A percentile compares a stretch with the other conserved stretches of the same genome.
These are phyloP conservation scores for Xylariaceae sp. DNA, from an alignment of 2,329 filamentous ascomycete species.

Conservation along the genomic window DNA sequence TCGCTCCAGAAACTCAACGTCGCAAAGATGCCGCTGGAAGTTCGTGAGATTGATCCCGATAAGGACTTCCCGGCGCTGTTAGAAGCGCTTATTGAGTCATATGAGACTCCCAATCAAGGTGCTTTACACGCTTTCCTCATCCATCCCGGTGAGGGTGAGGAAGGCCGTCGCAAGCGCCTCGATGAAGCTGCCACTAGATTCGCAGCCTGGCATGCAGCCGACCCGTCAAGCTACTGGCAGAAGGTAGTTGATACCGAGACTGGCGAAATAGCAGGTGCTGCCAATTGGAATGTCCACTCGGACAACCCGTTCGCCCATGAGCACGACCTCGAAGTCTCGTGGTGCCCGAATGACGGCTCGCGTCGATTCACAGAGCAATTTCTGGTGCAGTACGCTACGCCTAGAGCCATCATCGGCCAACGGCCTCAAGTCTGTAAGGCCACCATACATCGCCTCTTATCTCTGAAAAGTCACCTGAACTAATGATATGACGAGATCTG, in stretches of 20 bases:
- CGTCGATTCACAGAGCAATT: conserved; percentile 20
- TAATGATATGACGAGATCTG: too few species aligned
- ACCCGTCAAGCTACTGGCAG: conserved; percentile 7
- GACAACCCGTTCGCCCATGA: conserved; percentile 26
- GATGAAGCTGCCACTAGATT: conserved; percentile 13
- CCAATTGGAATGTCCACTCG: conserved; percentile 19
- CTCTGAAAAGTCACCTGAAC: too few species aligned
- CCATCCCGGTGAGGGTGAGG: conserved; percentile 15
- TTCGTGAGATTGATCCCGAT: conserved; percentile 1
- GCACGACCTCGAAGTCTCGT: conserved; percentile 21
- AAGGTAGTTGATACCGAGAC: conserved; percentile 10
- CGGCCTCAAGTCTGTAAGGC: conserved; percentile 23
- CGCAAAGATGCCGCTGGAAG: background rate
- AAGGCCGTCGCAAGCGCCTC: conserved; percentile 21
- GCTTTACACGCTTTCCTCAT: conserved; percentile 26
- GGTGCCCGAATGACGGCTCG: conserved; percentile 30
- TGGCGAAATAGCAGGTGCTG: conserved; percentile 4
- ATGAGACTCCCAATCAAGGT: conserved; percentile 23
- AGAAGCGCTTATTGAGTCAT: conserved; percentile 22
- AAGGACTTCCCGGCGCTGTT: conserved; percentile 26
- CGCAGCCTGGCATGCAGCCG: background rate
- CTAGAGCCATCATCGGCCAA: conserved; percentile 14
- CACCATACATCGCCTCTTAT: background rate
- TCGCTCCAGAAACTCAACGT: too few species aligned
- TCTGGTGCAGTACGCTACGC: conserved; percentile 6